Base-by-base conservation (phyloP, 257 asterid genomes). In the Solanum neorickii region DNA sequence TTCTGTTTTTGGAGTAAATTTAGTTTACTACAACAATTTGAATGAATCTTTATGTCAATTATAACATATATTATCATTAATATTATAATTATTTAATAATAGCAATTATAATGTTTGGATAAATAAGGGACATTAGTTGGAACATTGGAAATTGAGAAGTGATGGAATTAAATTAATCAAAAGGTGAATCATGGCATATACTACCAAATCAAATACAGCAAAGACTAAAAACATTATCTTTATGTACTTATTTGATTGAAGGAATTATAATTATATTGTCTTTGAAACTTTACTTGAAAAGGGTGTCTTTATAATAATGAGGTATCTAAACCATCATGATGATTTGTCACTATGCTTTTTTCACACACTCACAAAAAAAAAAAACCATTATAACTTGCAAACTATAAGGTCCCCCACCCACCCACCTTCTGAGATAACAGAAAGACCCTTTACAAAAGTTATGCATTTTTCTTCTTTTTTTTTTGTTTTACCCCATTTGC, bases 141-240 rank as follows among this genome's bases (percentile, higher is more conserved):
- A 87, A 12, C 93, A 94, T 86, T 60, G 91, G 86, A 93, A 94
- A 74, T 46, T 65, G 52, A 86, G 68, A 80, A 80, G 5, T 29
- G 42, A 47, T 80, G 3, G 1, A 47, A 11, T 80, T 80, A 47
- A 80, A 80, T 47, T 47, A 80, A 47, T 80, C 27, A 47, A 80
- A 80, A 80, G 66, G 68, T 47, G 44, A 31, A 80, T 47, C 68
- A 46, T 80, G 85, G 18, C 85, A 80, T 80, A 80, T 80, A 80
- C 85, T 29, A 18, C 84, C 68, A 80, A 80, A 80, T 29, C 44
- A 27, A 47, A 80, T 46, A 47, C 68, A 80, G 4, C 18, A 47
- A 23, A 80, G 85, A 9, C 42, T 80, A 29, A 41, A 52, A 27
- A 27, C 85, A 80, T 41, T 47, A 27, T 47, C 85, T 80, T 47